Base-by-base conservation (phyloP, 1,139 yeast genomes). In the Zygotorulaspora mrakii region DNA sequence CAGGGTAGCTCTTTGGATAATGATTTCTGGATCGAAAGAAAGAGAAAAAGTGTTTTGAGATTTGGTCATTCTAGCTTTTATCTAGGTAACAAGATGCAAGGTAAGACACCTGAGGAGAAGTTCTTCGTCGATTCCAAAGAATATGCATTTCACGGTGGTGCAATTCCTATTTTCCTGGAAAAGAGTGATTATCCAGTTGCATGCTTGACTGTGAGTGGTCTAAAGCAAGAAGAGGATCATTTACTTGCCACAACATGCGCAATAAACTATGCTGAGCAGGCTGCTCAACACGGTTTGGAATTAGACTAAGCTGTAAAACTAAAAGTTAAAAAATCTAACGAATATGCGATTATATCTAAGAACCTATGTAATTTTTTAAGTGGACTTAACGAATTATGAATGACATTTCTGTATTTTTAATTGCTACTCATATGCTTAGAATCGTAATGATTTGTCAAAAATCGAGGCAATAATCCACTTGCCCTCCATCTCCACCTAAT, bases 131-230 rank as follows among this genome's bases (percentile, higher is more conserved):
- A 70, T 17, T 65, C 71, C 13, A 47, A 51, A 18, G 79, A 76
- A n/a, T 78, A 68, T 51, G 78, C 82, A 8, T 60, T 69, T 35
- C 83, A 77, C 50, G 86, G 84, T 8, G 85, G 85, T 31, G 76
- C 77, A 39, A 71, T 78, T 39, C 83, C 84, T 2, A 61, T 79
- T 35, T 67, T 71, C 36, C 64, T 76, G 12, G 57, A 61, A 9
- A 66, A 67, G 18, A 55, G 65, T 27, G 78, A 71, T 47, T 69
- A 70, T 14, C 64, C 76, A 18, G 65, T 76, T 26, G 86, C 74
- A 1, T 72, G 77, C 2, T 64, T 77, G 34, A 76, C 81, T n/a
- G 70, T 78, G 26, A 74, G 81, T 55, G 85, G 85, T 0, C 69
- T 78, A 49, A 47, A 49, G 33, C 62, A 57, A 37, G 52, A 55